Conservation (phyloP, 140 eudicot species). For the Anethum foeniculum region DNA sequence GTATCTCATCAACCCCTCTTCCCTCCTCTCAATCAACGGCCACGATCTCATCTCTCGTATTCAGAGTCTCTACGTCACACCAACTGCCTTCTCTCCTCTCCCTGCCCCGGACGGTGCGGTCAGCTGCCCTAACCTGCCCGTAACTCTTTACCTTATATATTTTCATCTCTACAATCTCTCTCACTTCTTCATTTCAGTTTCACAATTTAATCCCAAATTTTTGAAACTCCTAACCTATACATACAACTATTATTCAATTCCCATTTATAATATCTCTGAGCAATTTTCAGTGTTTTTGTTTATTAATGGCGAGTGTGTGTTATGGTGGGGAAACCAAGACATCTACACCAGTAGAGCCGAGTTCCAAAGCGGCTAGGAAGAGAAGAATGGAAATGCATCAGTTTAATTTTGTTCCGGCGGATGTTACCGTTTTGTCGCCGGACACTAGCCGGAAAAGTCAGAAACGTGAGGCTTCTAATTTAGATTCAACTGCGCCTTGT, state of each 20-base stretch:
- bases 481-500: background rate
- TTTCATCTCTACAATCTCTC: slow-evolving; percentile 32
- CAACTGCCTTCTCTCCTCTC: slow-evolving; percentile 46
- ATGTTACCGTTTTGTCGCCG: slow-evolving; percentile 29
- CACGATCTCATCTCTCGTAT: slow-evolving; percentile 10
- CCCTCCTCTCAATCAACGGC: slow-evolving; percentile 33
- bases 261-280: background rate
- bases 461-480: slow-evolving; percentile 22
- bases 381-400: slow-evolving; percentile 64
- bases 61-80: slow-evolving; percentile 52
- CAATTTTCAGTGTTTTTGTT: background rate
- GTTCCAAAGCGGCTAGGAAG: slow-evolving; percentile 41
- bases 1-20: slow-evolving; percentile 19
- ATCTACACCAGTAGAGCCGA: slow-evolving; percentile 47
- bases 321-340: slow-evolving; percentile 75
- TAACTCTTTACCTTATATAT: slow-evolving; percentile 34
- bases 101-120: slow-evolving; percentile 67
- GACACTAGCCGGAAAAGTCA: slow-evolving; percentile 31
- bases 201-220: slow-evolving; percentile 3
- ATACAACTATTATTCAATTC: background rate
- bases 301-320: slow-evolving; percentile 79
- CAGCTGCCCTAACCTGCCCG: slow-evolving; percentile 49
- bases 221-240: background rate
- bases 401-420: slow-evolving; percentile 47
- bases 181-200: slow-evolving; percentile 8